Percentiles rank a stretch among this genome's conserved stretches.
phyloP scores from a whole-genome alignment of 2,329 filamentous ascomycete species.

The Cordyceps sp. region DNA sequence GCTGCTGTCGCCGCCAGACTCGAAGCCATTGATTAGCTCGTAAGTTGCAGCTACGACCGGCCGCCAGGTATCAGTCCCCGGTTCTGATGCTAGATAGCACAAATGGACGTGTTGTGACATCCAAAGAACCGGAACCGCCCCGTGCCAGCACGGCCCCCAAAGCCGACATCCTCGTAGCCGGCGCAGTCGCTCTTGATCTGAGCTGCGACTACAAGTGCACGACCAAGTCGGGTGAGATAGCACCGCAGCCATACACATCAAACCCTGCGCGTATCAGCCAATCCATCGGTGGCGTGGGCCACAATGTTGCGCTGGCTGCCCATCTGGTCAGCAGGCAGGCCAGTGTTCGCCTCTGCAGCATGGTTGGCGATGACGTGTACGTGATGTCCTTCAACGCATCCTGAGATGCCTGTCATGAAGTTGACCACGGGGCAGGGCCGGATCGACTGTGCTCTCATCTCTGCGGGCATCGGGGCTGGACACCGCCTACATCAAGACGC shows the following conservation, averaged over 20 bases:
- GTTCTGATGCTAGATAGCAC: conserved; percentile 11
- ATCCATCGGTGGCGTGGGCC: conserved; percentile 77
- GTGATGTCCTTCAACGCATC: conserved; percentile 6
- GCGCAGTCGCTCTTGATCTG: conserved; percentile 77
- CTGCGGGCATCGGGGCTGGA: conserved; percentile 49
- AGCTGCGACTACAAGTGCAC: conserved; percentile 53
- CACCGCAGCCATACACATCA: conserved; percentile 55
- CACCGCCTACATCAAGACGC: conserved; percentile 41
- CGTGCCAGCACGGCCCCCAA: conserved; percentile 5
- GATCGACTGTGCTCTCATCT: conserved; percentile 52
- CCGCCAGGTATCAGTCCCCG: conserved; percentile 6
- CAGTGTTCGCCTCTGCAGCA: conserved; percentile 59
- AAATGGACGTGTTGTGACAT: conserved; percentile 8
- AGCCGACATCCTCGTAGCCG: conserved; percentile 67
- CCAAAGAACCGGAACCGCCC: background rate
- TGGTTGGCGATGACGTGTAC: conserved; percentile 63
- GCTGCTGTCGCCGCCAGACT: conserved; percentile 17
- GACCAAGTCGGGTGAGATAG: conserved; percentile 10
- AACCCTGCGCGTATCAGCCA: conserved; percentile 72
- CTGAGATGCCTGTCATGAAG: background rate
- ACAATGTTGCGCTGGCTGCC: conserved; percentile 78
- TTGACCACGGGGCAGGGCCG: conserved; percentile 33
- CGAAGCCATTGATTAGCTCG: conserved; percentile 14
- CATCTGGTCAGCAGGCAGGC: conserved; percentile 44
- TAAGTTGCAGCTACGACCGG: conserved; percentile 16